Percentiles rank a stretch among this genome's conserved stretches.
Evolutionary conservation across 2,329 filamentous ascomycete genomes (phyloP).

Genomic region (Epichloe coenophiala): DNA sequence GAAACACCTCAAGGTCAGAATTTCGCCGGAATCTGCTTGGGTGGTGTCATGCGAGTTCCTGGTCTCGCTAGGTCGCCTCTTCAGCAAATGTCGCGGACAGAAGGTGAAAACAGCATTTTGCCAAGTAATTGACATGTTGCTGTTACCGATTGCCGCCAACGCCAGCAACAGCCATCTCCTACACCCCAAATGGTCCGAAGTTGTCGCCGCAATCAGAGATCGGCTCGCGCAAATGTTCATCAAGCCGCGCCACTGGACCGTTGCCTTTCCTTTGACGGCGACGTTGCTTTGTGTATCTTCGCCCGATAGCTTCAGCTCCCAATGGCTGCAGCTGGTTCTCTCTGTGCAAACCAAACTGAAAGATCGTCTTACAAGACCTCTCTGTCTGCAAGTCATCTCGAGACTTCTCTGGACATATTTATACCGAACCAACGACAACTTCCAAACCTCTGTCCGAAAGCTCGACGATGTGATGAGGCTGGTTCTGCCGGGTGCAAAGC

Average conservation of each 20-base stretch:
- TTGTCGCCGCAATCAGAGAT: conserved; percentile 64
- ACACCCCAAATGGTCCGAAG: conserved; percentile 74
- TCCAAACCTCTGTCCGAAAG: conserved; percentile 56
- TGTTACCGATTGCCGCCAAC: conserved; percentile 76
- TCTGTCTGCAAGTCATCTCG: conserved; percentile 80
- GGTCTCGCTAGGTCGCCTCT: conserved; percentile 68
- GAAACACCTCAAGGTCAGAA: conserved; percentile 72
- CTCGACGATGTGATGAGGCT: conserved; percentile 82
- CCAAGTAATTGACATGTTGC: conserved; percentile 72
- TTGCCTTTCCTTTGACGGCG: conserved; percentile 77
- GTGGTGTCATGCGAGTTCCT: conserved; percentile 82
- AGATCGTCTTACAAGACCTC: conserved; percentile 63
- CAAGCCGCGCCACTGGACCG: conserved; percentile 85
- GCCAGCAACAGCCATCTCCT: conserved; percentile 64
- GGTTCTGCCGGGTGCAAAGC: conserved; percentile 67
- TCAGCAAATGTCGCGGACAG: conserved; percentile 73
- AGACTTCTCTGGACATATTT: conserved; percentile 90
- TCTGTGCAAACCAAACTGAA: conserved; percentile 71
- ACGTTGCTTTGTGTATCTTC: conserved; percentile 81
- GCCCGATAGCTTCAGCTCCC: conserved; percentile 65
- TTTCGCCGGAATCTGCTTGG: conserved; percentile 63
- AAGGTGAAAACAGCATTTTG: conserved; percentile 91
- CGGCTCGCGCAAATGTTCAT: conserved; percentile 72
- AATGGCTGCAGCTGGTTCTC: conserved; percentile 75
- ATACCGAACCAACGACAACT: conserved; percentile 65